These are phyloP conservation scores for Epichloe elymi DNA, from an alignment of 2,329 filamentous ascomycete genomes.

Conservation along the genomic window DNA sequence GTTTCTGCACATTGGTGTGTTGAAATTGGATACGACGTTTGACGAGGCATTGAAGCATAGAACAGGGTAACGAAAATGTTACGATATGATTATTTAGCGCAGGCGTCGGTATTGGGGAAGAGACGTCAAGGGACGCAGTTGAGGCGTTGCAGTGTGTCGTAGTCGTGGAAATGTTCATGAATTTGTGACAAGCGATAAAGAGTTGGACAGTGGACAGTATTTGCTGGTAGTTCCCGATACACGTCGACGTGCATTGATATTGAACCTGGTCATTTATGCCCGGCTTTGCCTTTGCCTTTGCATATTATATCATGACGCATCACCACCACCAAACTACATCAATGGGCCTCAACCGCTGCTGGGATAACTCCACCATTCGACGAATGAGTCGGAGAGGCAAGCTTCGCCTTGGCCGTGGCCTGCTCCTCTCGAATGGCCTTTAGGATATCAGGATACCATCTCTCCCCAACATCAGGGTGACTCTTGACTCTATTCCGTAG, in stretches of 20 bases:
- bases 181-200: neutral
- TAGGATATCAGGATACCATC: constrained; percentile 60
- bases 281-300: no score
- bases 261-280: no score
- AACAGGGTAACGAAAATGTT: constrained; percentile 2
- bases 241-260: neutral
- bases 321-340: neutral
- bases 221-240: neutral
- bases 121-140: neutral
- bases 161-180: neutral
- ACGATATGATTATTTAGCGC: constrained; percentile 3
- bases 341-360: constrained; percentile 20
- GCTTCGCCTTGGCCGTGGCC: constrained; percentile 21
- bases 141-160: neutral
- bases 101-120: constrained; percentile 2
- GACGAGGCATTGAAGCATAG: neutral
- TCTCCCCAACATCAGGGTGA: constrained; percentile 74
- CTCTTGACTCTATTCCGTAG: constrained; percentile 75
- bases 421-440: constrained; percentile 46
- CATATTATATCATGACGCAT: no score
- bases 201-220: neutral
- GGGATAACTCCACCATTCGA: constrained; percentile 10
- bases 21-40: neutral
- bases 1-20: no score
- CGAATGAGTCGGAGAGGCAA: constrained; percentile 15